A percentile compares a stretch with the other conserved stretches of the same genome.
Evolutionary conservation across 2,329 filamentous ascomycete genomes (phyloP).

Genomic region (Paraphoma chrysanthemicola): DNA sequence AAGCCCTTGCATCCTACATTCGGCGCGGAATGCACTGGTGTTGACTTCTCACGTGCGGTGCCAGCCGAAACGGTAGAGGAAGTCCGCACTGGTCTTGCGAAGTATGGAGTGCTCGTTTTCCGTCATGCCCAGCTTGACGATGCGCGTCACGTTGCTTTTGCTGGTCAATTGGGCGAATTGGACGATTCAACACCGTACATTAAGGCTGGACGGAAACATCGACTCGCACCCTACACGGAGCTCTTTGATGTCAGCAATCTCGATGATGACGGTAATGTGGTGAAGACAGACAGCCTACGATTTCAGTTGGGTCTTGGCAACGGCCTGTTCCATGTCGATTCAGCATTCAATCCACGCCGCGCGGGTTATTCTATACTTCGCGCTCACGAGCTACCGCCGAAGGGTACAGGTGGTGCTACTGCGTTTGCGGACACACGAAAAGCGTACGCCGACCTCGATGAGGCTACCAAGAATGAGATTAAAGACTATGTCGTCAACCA

Average conservation of each 20-base stretch:
- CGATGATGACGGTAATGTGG: constrained; percentile 54
- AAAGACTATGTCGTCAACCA: constrained; percentile 11
- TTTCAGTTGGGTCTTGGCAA: constrained; percentile 51
- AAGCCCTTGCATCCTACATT: constrained; percentile 38
- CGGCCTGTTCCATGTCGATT: constrained; percentile 33
- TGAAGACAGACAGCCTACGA: constrained; percentile 50
- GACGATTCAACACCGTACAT: constrained; percentile 60
- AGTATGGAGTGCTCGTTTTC: constrained; percentile 62
- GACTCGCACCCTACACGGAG: constrained; percentile 51
- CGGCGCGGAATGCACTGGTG: constrained; percentile 45
- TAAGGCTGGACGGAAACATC: constrained; percentile 54
- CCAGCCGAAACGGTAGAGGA: neutral
- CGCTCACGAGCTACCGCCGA: constrained; percentile 27
- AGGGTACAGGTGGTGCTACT: constrained; percentile 31
- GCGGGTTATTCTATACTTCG: constrained; percentile 27
- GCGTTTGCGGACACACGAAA: constrained; percentile 33
- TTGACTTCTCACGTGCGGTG: constrained; percentile 4
- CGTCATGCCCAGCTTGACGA: constrained; percentile 60
- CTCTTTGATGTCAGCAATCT: constrained; percentile 66
- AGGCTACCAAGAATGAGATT: constrained; percentile 29
- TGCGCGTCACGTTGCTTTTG: constrained; percentile 59
- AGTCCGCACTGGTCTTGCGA: neutral
- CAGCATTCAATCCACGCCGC: constrained; percentile 33
- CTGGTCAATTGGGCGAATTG: constrained; percentile 60
- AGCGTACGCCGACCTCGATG: constrained; percentile 39